A percentile compares a stretch with the other conserved stretches of the same genome.
Evolutionary conservation across 768 basidiomycete species (phyloP).

Genomic region (Tremella mesenterica): DNA sequence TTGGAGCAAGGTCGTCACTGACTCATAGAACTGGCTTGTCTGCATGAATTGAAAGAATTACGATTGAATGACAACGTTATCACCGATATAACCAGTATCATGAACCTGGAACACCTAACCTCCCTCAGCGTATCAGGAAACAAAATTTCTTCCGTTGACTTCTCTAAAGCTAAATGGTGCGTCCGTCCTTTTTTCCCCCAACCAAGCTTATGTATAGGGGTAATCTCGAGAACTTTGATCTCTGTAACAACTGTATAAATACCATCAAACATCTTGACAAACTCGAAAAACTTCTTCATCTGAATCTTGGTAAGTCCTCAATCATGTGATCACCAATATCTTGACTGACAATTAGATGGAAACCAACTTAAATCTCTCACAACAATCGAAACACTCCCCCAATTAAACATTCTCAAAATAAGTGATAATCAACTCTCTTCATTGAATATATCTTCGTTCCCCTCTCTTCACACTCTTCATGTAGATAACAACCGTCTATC

Average conservation of each 20-base stretch:
- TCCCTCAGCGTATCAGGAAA: constrained; percentile 78
- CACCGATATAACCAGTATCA: constrained; percentile 62
- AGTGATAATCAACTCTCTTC: constrained; percentile 68
- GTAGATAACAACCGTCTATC: constrained; percentile 66
- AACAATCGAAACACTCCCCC: constrained; percentile 49
- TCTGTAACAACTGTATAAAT: constrained; percentile 73
- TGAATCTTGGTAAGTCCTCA: constrained; percentile 72
- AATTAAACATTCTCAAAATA: constrained; percentile 71
- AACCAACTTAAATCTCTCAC: constrained; percentile 57
- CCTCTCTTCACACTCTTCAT: constrained; percentile 78
- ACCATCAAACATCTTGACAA: constrained; percentile 49
- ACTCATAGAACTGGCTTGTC: constrained; percentile 66
- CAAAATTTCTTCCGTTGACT: constrained; percentile 56
- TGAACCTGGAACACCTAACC: constrained; percentile 68
- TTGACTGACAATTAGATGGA: constrained; percentile 51
- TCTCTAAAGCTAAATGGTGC: constrained; percentile 61
- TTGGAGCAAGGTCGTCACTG: not conserved
- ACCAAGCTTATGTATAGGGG: constrained; percentile 32
- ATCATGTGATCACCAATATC: not conserved
- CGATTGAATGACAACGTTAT: constrained; percentile 83
- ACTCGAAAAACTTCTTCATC: constrained; percentile 53
- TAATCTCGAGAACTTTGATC: constrained; percentile 67
- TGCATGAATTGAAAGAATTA: constrained; percentile 78
- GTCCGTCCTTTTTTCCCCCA: constrained; percentile 26
- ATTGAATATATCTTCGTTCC: constrained; percentile 56